Evolutionary conservation across 257 asterid genomes (phyloP).

Genomic region (Penstemon newberryi): DNA sequence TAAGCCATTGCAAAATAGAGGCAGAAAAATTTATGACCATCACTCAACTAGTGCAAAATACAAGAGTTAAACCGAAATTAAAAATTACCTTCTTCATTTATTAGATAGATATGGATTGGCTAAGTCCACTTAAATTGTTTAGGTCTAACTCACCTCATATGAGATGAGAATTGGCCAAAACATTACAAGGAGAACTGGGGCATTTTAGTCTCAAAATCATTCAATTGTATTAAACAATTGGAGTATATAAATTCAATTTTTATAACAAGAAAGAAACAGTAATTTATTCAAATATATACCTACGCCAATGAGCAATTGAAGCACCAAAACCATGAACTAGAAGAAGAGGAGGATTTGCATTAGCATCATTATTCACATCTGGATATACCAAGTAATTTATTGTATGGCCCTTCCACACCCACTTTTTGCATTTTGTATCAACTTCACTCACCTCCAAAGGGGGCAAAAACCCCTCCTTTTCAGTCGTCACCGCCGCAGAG

Average conservation of each 20-base stretch:
- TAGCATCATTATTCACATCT: slow-evolving; percentile 16
- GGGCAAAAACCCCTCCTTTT: slow-evolving; percentile 33
- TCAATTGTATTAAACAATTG: no score
- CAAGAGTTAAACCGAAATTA: no score
- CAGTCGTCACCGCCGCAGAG: slow-evolving; percentile 34
- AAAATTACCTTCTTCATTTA: neutral
- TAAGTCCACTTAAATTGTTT: no score
- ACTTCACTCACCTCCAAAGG: slow-evolving; percentile 64
- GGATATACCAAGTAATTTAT: slow-evolving; percentile 71
- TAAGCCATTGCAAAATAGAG: neutral
- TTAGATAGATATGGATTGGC: no score
- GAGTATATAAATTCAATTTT: neutral
- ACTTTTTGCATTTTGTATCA: slow-evolving; percentile 53
- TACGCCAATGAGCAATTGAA: slow-evolving; percentile 91
- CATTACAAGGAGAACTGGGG: no score
- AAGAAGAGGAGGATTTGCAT: slow-evolving; percentile 55
- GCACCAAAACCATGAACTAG: slow-evolving; percentile 96
- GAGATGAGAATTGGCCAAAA: no score
- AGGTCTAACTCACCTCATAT: no score
- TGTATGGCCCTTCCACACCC: slow-evolving; percentile 74
- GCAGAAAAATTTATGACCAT: no score
- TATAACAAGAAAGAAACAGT: neutral
- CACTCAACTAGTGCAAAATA: no score
- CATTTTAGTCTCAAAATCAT: no score
- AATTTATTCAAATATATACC: slow-evolving; percentile 34